Evolutionary conservation across 169 alveolate genomes (phyloP).

Genomic region (Plasmodium coatneyi): DNA sequence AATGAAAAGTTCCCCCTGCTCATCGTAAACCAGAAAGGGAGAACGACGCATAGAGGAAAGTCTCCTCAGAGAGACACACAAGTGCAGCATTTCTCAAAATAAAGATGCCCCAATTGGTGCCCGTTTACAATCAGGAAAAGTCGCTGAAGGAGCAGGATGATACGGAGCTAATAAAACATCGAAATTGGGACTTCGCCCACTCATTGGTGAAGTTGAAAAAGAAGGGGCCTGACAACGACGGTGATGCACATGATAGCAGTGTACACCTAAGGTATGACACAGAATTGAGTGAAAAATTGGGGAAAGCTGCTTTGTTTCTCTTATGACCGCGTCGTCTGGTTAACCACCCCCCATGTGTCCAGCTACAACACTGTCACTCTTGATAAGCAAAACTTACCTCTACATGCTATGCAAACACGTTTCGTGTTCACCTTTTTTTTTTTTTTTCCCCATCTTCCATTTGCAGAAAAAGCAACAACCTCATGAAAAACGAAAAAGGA

Average conservation of each 20-base stretch:
- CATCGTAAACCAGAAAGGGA: background rate
- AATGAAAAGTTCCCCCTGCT: background rate
- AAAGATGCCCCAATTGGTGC: conserved; percentile 44
- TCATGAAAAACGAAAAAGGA: conserved; percentile 38
- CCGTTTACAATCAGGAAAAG: conserved; percentile 64
- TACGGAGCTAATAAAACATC: conserved; percentile 23
- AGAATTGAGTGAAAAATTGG: background rate
- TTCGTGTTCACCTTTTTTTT: background rate
- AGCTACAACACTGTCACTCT: background rate
- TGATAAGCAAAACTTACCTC: background rate
- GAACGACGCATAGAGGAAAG: background rate
- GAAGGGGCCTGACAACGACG: background rate
- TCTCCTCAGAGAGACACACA: background rate
- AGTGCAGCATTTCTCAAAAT: background rate
- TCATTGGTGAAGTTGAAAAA: conserved; percentile 20
- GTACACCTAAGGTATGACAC: conserved; percentile 4
- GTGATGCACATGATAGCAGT: conserved; percentile 12
- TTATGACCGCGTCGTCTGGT: background rate
- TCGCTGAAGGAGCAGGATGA: conserved; percentile 51
- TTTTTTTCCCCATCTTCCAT: background rate
- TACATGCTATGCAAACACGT: background rate
- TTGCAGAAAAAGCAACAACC: conserved; percentile 37
- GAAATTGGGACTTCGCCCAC: conserved; percentile 50
- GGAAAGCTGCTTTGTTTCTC: background rate
- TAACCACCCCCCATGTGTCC: background rate